Evolutionary conservation across 495 filamentous ascomycete genomes (phyloP).

Genomic region (Aspergillus haitiensis): DNA sequence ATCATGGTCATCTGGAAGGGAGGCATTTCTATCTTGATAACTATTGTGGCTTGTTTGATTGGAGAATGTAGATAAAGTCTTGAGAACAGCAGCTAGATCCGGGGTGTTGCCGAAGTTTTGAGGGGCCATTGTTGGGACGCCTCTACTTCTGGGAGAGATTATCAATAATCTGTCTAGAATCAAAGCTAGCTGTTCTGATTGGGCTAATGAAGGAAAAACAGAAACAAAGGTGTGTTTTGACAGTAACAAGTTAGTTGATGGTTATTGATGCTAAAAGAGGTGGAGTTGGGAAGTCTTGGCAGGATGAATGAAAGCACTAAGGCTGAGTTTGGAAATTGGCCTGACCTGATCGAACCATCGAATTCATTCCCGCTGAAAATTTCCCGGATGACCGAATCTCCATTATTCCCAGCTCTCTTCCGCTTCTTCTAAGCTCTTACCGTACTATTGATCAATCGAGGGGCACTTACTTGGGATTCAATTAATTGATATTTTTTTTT

Average conservation of each 20-base stretch:
- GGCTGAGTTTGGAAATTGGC: background rate
- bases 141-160: background rate
- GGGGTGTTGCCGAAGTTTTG: constrained; percentile 35
- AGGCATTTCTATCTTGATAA: constrained; percentile 15
- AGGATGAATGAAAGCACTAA: constrained; percentile 5
- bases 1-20: constrained; percentile 24
- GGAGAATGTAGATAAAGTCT: constrained; percentile 48
- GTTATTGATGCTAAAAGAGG: background rate
- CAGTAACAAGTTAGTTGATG: background rate
- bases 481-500: constrained; percentile 19
- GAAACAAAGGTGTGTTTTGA: background rate
- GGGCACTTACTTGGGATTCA: background rate
- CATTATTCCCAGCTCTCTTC: constrained; percentile 17
- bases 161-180: background rate
- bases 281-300: constrained; percentile 7
- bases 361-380: constrained; percentile 39
- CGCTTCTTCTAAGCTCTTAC: too few relatives aligned
- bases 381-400: constrained; percentile 31
- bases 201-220: background rate
- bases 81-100: constrained; percentile 55
- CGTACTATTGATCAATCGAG: background rate
- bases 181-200: background rate
- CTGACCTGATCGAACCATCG: constrained; percentile 4
- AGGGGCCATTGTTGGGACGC: constrained; percentile 30
- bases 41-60: constrained; percentile 23